Evolutionary conservation across 352 stramenopile genomes (phyloP), one percentile per base, ranked within the genome.

Genomic region (Saprolegnia diclina): DNA sequence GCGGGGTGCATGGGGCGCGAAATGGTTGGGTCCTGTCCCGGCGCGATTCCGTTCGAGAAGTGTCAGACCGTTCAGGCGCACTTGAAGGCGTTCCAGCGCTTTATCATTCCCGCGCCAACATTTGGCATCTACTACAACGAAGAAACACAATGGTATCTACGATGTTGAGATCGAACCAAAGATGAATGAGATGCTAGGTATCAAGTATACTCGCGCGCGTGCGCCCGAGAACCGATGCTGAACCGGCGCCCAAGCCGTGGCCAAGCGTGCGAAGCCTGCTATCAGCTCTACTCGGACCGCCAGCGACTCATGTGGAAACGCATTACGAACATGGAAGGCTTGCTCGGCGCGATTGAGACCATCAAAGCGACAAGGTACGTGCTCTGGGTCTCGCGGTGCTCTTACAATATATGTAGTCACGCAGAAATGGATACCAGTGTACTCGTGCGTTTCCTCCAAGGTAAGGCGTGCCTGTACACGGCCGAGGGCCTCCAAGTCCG

Each of bases 181-280:
- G 2, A 48, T 7, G 7, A n/a, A 35, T 5, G 29, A 6, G 29
- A 35, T 35, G 29, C 13, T n/a, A 48, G 42, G 42, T 48, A 54
- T 21, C 57, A 66, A 50, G 57, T 66, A 1, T 42, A 66, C n/a
- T 66, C 57, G n/a, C 57, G 57, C 35, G 48, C 38, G 11, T 66
- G 57, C 44, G 57, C 57, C 40, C 48, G 50, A 35, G 57, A 66
- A 48, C 42, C 50, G 16, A 42, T 66, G 22, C 40, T 66, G n/a
- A 66, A 66, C 29, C 57, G 57, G 4, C 63, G 63, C 38, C 16
- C 63, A 5, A 52, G 54, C 42, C 63, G 63, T 18, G 63, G 63
- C 42, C 48, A 69, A n/a, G 63, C 63, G 14, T 69, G 63, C 26
- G 63, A 69, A 69, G 63, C 63, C 6, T 69, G 63, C 53, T 69